Conservation (phyloP, 768 basidiomycete genomes). For the Boletus rufocinnamomeus region DNA sequence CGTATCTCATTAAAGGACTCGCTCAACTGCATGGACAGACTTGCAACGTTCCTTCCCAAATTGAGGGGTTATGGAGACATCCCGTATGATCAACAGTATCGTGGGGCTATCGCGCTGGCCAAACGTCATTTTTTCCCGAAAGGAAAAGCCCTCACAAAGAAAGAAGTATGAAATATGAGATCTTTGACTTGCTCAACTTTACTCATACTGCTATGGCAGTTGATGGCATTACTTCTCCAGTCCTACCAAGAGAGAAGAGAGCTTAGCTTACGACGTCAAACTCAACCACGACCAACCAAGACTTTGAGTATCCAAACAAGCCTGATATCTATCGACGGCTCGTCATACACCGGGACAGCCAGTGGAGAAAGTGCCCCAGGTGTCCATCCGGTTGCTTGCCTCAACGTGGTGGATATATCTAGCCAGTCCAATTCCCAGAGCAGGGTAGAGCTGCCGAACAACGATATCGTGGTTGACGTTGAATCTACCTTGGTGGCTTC, state of each 20-base stretch:
- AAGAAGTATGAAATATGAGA: conserved; percentile 18
- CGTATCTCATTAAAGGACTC: background rate
- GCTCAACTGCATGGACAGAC: conserved; percentile 17
- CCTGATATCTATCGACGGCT: background rate
- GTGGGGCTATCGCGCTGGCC: conserved; percentile 30
- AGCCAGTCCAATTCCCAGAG: background rate
- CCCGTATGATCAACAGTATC: conserved; percentile 30
- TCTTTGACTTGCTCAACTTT: background rate
- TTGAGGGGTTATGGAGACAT: conserved; percentile 32
- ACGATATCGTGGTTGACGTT: background rate
- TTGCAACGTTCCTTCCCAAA: conserved; percentile 32
- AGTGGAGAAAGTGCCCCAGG: background rate
- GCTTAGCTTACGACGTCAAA: conserved; percentile 7
- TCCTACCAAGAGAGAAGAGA: conserved; percentile 27
- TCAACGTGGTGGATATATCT: background rate
- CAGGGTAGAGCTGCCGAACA: background rate
- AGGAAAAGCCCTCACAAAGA: conserved; percentile 27
- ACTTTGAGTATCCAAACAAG: conserved; percentile 28
- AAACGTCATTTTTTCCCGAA: conserved; percentile 32
- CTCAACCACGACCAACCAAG: conserved; percentile 7
- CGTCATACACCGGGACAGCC: background rate
- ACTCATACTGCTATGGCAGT: conserved; percentile 13
- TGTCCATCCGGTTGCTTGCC: background rate
- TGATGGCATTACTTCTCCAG: conserved; percentile 27
- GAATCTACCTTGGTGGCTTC: conserved; percentile 1